Conservation (phyloP, 345 rosid species). For the Turnera subulata region DNA sequence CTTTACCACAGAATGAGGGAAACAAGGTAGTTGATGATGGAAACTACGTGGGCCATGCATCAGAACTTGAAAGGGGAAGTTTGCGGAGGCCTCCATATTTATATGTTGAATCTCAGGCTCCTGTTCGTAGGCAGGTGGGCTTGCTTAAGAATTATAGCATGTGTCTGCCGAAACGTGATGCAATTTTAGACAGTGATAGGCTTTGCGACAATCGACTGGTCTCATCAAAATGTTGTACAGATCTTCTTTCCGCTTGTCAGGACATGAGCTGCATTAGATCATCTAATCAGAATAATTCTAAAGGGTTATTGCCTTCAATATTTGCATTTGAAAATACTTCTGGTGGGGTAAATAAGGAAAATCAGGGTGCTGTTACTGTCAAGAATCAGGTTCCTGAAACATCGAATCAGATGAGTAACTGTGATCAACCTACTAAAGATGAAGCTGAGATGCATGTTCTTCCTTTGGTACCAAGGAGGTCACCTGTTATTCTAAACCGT, state of each 20-base stretch:
- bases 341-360: constrained; percentile 18
- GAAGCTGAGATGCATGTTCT: constrained; percentile 20
- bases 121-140: constrained; percentile 30
- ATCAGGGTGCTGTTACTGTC: background rate
- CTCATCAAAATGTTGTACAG: constrained; percentile 9
- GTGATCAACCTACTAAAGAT: constrained; percentile 20
- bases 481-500: constrained; percentile 29
- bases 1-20: constrained; percentile 20
- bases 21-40: constrained; percentile 24
- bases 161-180: constrained; percentile 17
- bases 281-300: constrained; percentile 13
- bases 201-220: constrained; percentile 11
- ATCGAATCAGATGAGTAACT: constrained; percentile 1
- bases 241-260: constrained; percentile 11
- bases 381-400: constrained; percentile 14
- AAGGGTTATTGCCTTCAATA: constrained; percentile 9
- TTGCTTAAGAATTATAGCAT: constrained; percentile 43
- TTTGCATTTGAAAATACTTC: constrained; percentile 11
- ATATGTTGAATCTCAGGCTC: constrained; percentile 15
- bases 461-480: constrained; percentile 21
- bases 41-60: constrained; percentile 18
- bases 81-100: constrained; percentile 12
- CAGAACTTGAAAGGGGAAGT: constrained; percentile 17
- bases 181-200: constrained; percentile 14
- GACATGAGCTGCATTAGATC: constrained; percentile 8